Conservation (phyloP, 176 grass and related monocot species). For the Carex cristatella region DNA sequence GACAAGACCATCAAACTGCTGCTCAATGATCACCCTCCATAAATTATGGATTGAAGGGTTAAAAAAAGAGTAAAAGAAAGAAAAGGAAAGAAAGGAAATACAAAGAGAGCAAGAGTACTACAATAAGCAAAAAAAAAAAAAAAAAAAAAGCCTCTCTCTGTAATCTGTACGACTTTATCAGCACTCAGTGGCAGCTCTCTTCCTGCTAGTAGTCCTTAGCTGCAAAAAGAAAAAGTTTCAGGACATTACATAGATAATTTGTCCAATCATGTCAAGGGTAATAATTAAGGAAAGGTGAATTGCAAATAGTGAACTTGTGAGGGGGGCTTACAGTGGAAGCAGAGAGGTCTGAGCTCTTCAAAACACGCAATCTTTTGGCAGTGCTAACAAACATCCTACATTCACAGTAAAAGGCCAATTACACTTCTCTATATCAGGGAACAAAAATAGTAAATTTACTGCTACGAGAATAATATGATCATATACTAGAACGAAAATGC, state of each 20-base stretch:
- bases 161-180: constrained; percentile 8
- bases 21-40: background rate
- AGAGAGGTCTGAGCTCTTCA: constrained; percentile 72
- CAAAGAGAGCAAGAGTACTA: background rate
- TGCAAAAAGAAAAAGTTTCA: constrained; percentile 19
- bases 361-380: constrained; percentile 71
- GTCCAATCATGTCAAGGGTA: background rate
- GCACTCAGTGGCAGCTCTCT: constrained; percentile 52
- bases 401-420: constrained; percentile 10
- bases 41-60: constrained; percentile 16
- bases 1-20: constrained; percentile 13
- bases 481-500: background rate
- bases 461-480: background rate
- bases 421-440: background rate
- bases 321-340: constrained; percentile 39
- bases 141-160: constrained; percentile 12
- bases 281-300: background rate
- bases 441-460: background rate
- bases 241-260: background rate
- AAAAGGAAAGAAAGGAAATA: background rate
- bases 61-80: constrained; percentile 1
- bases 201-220: constrained; percentile 44
- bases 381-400: constrained; percentile 90
- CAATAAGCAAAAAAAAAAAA: background rate
- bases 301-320: constrained; percentile 19